These are phyloP conservation scores for Scorias spongiosa DNA, from an alignment of 2,329 filamentous ascomycete species.

Conservation along the genomic window DNA sequence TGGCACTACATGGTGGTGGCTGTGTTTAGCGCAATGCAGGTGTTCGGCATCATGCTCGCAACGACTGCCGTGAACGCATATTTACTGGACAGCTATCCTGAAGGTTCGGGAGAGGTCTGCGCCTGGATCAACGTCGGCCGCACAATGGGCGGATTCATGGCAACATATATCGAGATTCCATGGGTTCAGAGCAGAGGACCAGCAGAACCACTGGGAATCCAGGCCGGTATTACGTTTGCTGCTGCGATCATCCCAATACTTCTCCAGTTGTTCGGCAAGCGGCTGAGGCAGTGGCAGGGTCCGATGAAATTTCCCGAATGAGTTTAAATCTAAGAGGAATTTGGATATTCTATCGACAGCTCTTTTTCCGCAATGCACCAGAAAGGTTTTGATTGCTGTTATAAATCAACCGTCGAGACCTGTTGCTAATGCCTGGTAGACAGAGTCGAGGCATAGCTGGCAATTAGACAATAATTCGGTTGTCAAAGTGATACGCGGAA, in stretches of 20 bases:
- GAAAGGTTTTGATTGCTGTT: no score
- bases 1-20: slow-evolving; percentile 39
- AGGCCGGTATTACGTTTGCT: slow-evolving; percentile 5
- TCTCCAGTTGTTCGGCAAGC: slow-evolving; percentile 7
- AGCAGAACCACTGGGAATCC: slow-evolving; percentile 6
- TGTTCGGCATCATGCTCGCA: slow-evolving; percentile 40
- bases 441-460: no score
- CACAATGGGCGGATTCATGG: slow-evolving; percentile 36
- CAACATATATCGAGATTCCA: slow-evolving; percentile 37
- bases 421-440: no score
- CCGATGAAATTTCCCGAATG: slow-evolving; percentile 3
- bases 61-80: slow-evolving; percentile 39
- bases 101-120: slow-evolving; percentile 39
- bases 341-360: no score
- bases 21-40: slow-evolving; percentile 37
- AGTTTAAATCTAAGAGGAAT: no score
- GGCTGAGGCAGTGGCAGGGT: slow-evolving; percentile 5
- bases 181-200: slow-evolving; percentile 23
- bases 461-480: no score
- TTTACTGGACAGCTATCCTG: slow-evolving; percentile 39
- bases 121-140: slow-evolving; percentile 37
- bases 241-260: slow-evolving; percentile 5
- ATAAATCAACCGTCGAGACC: no score
- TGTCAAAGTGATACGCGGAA: no score
- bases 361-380: no score